Conservation (phyloP, 768 basidiomycete species). For the Myochromella boudieri region DNA sequence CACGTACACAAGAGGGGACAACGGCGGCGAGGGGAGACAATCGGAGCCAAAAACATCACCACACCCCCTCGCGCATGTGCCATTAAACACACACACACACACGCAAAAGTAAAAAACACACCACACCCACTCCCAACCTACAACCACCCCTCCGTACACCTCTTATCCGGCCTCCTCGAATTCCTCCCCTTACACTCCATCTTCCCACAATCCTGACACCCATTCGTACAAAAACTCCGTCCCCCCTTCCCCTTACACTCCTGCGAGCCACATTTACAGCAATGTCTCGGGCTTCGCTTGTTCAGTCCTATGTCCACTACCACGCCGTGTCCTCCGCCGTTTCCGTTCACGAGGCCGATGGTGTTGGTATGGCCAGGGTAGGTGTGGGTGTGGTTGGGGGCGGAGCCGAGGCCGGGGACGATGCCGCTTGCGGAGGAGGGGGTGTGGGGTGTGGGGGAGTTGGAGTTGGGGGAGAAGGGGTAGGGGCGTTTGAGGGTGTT, state of each 20-base stretch:
- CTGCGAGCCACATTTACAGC: conserved; percentile 79
- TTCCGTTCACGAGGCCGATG: no score
- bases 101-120: conserved; percentile 2
- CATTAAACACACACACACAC: no score
- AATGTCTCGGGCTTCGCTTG: conserved; percentile 72
- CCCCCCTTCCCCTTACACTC: conserved; percentile 86
- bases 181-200: conserved; percentile 77
- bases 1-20: no score
- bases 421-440: no score
- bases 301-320: conserved; percentile 35
- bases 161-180: conserved; percentile 74
- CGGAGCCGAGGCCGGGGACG: no score
- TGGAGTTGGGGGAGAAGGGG: conserved; percentile 18
- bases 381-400: no score
- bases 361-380: no score
- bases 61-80: no score
- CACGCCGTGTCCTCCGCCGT: no score
- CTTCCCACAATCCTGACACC: conserved; percentile 84
- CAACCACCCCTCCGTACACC: conserved; percentile 58
- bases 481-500: conserved; percentile 21
- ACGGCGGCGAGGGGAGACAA: no score
- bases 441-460: conserved; percentile 5
- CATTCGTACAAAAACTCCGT: conserved; percentile 66
- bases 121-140: neutral
- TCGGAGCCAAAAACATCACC: no score